Evolutionary conservation across 1,284 basidiomycete species (phyloP).

Genomic region (Phellopilus nigrolimitatus): DNA sequence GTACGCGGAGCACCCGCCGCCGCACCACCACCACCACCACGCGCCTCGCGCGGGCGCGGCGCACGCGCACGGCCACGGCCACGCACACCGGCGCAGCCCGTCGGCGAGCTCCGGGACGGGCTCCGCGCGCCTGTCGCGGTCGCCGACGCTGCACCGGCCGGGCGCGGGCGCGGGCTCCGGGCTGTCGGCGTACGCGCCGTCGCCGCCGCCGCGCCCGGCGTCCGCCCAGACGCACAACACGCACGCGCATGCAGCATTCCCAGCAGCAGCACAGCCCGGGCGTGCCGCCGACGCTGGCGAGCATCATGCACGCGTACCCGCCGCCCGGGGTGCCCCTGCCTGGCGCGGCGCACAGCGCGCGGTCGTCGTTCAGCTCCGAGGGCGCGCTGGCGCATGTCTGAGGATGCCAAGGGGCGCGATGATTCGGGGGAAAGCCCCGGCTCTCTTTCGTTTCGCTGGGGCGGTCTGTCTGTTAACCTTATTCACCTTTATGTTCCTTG

Average conservation of each 20-base stretch:
- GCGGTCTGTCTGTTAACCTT: not conserved
- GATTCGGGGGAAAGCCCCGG: not conserved
- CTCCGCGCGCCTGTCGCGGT: constrained; percentile 3
- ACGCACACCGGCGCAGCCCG: not conserved
- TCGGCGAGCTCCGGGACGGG: constrained; percentile 3
- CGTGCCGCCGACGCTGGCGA: constrained; percentile 48
- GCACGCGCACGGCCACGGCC: not conserved
- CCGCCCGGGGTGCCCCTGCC: constrained; percentile 25
- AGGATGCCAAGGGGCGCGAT: not conserved
- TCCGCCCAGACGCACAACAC: constrained; percentile 20
- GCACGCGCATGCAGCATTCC: constrained; percentile 24
- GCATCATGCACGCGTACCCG: constrained; percentile 60
- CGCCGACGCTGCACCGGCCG: constrained; percentile 2
- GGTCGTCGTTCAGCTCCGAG: constrained; percentile 7
- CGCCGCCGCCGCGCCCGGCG: constrained; percentile 24
- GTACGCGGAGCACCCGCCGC: not conserved
- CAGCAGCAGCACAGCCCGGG: constrained; percentile 31
- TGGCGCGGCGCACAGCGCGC: not conserved
- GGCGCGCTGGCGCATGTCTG: not conserved
- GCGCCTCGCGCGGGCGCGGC: not conserved
- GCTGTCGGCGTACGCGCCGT: not conserved
- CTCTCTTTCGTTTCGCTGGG: not conserved
- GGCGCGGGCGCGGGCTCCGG: too few relatives aligned
- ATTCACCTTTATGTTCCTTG: not conserved
- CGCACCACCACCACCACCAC: too few relatives aligned